Percentiles rank a stretch among this genome's conserved stretches.
These are phyloP conservation scores for Earliella scabrosa DNA, from an alignment of 1,284 basidiomycete genomes.

Conservation along the genomic window DNA sequence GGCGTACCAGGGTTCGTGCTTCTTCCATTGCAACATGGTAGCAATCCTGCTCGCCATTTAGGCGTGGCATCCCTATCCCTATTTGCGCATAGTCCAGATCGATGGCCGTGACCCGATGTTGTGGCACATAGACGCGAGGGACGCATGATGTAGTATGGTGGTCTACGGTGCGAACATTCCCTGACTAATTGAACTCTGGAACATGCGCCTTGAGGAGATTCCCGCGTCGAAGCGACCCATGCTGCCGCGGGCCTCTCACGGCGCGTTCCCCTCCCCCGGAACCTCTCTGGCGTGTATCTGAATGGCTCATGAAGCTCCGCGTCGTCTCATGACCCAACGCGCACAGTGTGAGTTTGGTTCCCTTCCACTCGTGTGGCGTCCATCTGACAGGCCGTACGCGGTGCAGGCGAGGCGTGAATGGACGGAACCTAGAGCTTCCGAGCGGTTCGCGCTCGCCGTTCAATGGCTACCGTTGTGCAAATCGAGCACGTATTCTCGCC, in stretches of 20 bases:
- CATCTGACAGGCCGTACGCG: constrained; percentile 1
- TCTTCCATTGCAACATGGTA: too few species aligned
- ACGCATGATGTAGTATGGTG: constrained; percentile 1
- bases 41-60: neutral
- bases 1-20: neutral
- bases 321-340: constrained; percentile 6
- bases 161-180: neutral
- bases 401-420: neutral
- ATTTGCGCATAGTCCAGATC: neutral
- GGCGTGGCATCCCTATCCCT: constrained; percentile 8
- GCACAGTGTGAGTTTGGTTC: neutral
- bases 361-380: neutral
- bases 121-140: neutral
- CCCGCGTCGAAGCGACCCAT: constrained; percentile 5
- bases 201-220: neutral
- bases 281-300: neutral
- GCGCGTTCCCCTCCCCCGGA: constrained; percentile 7
- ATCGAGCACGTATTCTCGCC: neutral
- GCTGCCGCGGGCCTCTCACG: neutral
- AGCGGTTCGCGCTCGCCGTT: neutral
- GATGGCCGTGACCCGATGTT: neutral
- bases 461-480: neutral
- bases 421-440: neutral
- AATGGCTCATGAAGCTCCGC: neutral
- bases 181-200: constrained; percentile 4